These are phyloP conservation scores for Phylloporus scabripes DNA, from an alignment of 768 basidiomycete species.

Conservation along the genomic window DNA sequence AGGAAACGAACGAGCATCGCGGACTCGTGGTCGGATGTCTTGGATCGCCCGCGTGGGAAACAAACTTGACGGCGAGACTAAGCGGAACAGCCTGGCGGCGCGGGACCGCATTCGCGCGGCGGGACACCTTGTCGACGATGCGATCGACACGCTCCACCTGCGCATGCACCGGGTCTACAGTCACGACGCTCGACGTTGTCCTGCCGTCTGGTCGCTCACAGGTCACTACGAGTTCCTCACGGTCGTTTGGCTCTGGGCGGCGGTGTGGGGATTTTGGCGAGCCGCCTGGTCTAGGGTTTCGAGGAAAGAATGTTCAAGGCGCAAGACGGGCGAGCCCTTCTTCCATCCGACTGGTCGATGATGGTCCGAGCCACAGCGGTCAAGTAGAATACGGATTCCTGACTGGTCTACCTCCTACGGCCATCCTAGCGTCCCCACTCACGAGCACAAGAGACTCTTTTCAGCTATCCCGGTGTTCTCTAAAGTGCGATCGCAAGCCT, in stretches of 20 bases:
- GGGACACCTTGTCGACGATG: constrained; percentile 5
- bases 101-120: constrained; percentile 3
- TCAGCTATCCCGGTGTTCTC: constrained; percentile 19
- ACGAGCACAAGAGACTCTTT: constrained; percentile 25
- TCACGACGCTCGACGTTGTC: constrained; percentile 4
- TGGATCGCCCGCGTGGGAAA: constrained; percentile 32
- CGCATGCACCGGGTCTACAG: constrained; percentile 2
- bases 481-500: constrained; percentile 13
- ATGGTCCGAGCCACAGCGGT: constrained; percentile 5
- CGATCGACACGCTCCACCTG: constrained; percentile 6
- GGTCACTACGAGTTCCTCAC: constrained; percentile 1
- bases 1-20: constrained; percentile 3
- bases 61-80: constrained; percentile 13
- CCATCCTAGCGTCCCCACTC: constrained; percentile 17
- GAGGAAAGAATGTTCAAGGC: neutral
- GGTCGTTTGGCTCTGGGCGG: neutral
- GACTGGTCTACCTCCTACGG: constrained; percentile 18
- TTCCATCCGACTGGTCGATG: constrained; percentile 26
- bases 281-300: neutral
- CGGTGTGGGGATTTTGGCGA: constrained; percentile 11
- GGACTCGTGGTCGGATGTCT: constrained; percentile 26
- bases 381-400: constrained; percentile 23
- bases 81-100: constrained; percentile 6
- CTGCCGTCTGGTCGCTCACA: neutral
- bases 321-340: constrained; percentile 13